Conservation (phyloP, 805 yeast species). For the Wickerhamomyces kurtzmanii region DNA sequence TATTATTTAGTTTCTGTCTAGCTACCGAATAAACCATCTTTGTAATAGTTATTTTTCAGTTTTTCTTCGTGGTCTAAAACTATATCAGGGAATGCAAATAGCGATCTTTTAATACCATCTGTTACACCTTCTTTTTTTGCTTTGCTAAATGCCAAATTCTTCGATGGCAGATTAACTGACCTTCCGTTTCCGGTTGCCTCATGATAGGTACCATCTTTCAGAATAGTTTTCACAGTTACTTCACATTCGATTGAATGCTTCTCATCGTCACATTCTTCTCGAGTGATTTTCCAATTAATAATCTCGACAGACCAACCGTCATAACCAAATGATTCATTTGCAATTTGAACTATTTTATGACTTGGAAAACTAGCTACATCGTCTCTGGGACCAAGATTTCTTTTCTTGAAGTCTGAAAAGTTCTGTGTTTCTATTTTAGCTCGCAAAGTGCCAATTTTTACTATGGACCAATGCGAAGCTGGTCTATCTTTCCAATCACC, state of each 20-base stretch:
- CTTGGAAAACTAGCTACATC: no score
- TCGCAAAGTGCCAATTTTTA: slow-evolving; percentile 37
- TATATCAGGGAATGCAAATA: slow-evolving; percentile 72
- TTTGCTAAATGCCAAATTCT: slow-evolving; percentile 68
- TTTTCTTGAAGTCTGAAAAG: slow-evolving; percentile 1
- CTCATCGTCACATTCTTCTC: slow-evolving; percentile 3
- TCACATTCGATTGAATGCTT: slow-evolving; percentile 20
- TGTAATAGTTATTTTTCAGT: slow-evolving; percentile 22
- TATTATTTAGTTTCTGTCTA: neutral
- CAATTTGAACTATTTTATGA: slow-evolving; percentile 25
- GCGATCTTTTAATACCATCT: slow-evolving; percentile 70
- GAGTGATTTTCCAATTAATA: slow-evolving; percentile 10
- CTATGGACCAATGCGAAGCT: slow-evolving; percentile 36
- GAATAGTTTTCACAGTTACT: slow-evolving; percentile 50
- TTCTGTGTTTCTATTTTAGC: slow-evolving; percentile 29
- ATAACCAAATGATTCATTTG: slow-evolving; percentile 44
- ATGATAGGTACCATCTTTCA: slow-evolving; percentile 75
- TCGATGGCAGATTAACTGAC: slow-evolving; percentile 49
- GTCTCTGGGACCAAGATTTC: no score
- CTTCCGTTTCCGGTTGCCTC: slow-evolving; percentile 74
- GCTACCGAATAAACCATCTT: slow-evolving; percentile 19
- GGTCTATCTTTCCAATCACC: slow-evolving; percentile 26
- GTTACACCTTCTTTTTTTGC: slow-evolving; percentile 82
- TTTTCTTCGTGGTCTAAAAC: slow-evolving; percentile 23
- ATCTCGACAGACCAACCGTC: slow-evolving; percentile 48